phyloP scores from a whole-genome alignment of 2,329 filamentous ascomycete species.

The Neoscytalidium dimidiatum region DNA sequence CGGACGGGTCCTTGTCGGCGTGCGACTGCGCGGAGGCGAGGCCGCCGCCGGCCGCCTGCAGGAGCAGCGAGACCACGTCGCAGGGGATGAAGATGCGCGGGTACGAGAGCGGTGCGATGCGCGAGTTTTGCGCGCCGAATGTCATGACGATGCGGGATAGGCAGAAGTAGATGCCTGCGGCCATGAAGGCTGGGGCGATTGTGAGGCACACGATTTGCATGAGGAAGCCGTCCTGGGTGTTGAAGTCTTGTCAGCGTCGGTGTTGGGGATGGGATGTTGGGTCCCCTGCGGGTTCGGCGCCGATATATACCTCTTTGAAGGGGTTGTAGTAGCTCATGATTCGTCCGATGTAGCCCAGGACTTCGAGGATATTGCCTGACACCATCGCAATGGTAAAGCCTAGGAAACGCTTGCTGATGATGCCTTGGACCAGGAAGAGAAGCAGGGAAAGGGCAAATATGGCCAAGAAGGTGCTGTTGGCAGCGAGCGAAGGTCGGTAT shows the following conservation, averaged over 20 bases:
- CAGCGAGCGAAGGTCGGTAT: constrained; percentile 45
- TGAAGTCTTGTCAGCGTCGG: background rate
- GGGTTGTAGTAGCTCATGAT: constrained; percentile 60
- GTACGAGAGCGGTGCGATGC: constrained; percentile 48
- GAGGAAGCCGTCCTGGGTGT: constrained; percentile 58
- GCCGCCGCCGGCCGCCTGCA: constrained; percentile 48
- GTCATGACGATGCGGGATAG: constrained; percentile 47
- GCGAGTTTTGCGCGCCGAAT: constrained; percentile 43
- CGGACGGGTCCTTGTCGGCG: constrained; percentile 31
- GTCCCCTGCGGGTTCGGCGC: background rate
- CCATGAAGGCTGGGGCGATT: constrained; percentile 57
- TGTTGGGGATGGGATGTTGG: background rate
- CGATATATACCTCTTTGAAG: constrained; percentile 46
- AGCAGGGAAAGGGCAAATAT: constrained; percentile 46
- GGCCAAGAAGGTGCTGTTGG: constrained; percentile 44
- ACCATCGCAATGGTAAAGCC: constrained; percentile 54
- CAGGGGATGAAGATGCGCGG: constrained; percentile 54
- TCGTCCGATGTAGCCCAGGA: constrained; percentile 64
- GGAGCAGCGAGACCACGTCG: constrained; percentile 48
- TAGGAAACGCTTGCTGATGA: constrained; percentile 40
- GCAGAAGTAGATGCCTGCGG: constrained; percentile 68
- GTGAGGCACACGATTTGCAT: constrained; percentile 67
- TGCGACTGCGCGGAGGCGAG: constrained; percentile 40
- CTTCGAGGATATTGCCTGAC: constrained; percentile 58
- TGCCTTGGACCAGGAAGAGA: constrained; percentile 40